These are phyloP conservation scores for Phaeolepiota aurea DNA, from an alignment of 768 basidiomycete genomes.

Conservation along the genomic window DNA sequence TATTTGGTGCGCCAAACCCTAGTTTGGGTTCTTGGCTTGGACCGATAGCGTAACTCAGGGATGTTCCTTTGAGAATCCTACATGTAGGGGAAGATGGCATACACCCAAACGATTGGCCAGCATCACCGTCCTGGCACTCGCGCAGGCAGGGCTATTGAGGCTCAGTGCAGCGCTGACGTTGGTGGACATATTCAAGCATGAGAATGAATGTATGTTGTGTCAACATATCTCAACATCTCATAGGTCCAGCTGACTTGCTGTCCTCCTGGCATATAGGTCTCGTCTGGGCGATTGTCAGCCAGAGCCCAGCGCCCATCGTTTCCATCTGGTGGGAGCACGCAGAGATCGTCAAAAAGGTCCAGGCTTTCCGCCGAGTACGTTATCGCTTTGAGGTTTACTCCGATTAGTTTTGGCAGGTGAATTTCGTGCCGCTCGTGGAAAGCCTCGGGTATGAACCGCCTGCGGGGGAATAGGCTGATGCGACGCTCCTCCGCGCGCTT, in stretches of 20 bases:
- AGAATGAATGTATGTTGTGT: slow-evolving; percentile 60
- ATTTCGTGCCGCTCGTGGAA: slow-evolving; percentile 71
- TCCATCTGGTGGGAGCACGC: slow-evolving; percentile 82
- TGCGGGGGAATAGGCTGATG: slow-evolving; percentile 57
- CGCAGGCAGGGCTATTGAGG: slow-evolving; percentile 71
- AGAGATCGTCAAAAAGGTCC: slow-evolving; percentile 40
- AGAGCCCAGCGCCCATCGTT: slow-evolving; percentile 43
- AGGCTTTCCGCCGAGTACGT: slow-evolving; percentile 54
- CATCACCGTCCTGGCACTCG: slow-evolving; percentile 71
- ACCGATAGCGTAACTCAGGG: too few species aligned
- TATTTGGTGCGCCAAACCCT: too few species aligned
- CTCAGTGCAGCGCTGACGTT: slow-evolving; percentile 74
- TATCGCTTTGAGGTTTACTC: not conserved
- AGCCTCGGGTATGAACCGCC: slow-evolving; percentile 73
- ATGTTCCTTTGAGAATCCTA: too few species aligned
- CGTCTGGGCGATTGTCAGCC: slow-evolving; percentile 70
- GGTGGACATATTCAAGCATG: slow-evolving; percentile 57
- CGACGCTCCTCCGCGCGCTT: slow-evolving; percentile 62
- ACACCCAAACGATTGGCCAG: too few species aligned
- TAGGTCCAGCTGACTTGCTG: not conserved
- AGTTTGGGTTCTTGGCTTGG: too few species aligned
- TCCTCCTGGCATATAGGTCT: slow-evolving; percentile 43
- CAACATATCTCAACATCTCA: not conserved
- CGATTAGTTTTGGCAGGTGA: slow-evolving; percentile 25
- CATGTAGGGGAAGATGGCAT: too few species aligned